Base-by-base conservation (phyloP, 208 protist genomes). In the Acanthamoeba rhysodes region DNA sequence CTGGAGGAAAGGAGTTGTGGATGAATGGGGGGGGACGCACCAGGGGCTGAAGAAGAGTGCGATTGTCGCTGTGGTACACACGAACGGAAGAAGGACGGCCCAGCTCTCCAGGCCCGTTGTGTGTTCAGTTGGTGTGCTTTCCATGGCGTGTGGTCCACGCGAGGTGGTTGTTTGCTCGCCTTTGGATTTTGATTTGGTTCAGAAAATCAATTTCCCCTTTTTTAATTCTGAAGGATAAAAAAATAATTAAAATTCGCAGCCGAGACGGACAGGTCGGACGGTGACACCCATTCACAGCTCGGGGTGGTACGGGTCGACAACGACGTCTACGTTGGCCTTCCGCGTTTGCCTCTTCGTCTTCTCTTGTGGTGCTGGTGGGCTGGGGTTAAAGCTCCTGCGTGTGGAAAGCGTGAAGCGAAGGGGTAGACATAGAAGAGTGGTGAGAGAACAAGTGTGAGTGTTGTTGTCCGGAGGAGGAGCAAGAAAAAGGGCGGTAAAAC, bases 41-140 rank as follows among this genome's bases (percentile, higher is more conserved):
- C 72, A 80, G 32, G 72, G 72, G 37, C 72, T 80, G 37, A 80
- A 80, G 32, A 80, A 80, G 12, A 80, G 72, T 10, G 72, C 72
- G 8, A 80, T 80, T 9, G 72, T 80, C n/a, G 72, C 72, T 9
- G 72, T 80, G 14, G 72, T 80, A 29, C 72, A 80, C 37, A 80
- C 37, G 32, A 80, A 80, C 12, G 72, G 72, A 37, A 80, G 72
- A 22, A 80, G 22, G 34, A 48, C 29, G 32, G 72, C 72, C 72
- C 29, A 80, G 72, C 72, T 68, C 62, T 68, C 62, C 62, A 68
- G 62, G 53, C 53, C 53, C 24, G 27, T 68, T 14, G 62, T 29
- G 14, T n/a, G n/a, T n/a, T 14, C 16, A 4, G 62, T 10, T 4
- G 62, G 8, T 10, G 62, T 32, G 62, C 24, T 29, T n/a, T 68